Conservation (phyloP, 1,284 basidiomycete genomes). For the Cryptococcus depauperatus region DNA sequence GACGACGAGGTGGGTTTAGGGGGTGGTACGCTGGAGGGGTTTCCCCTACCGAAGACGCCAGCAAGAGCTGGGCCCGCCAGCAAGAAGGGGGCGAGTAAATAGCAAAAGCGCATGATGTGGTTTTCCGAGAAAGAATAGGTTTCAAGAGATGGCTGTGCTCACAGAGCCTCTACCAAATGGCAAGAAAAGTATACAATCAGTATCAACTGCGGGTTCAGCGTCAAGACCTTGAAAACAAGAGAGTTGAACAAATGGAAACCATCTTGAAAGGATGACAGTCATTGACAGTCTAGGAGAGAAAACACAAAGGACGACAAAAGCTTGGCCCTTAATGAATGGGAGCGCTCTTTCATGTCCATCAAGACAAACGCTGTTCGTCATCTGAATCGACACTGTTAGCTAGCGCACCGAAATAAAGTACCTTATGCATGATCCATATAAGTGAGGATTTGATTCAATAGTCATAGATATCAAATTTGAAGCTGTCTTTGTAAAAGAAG, state of each 20-base stretch:
- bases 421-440: too few species aligned
- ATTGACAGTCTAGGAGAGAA: background rate
- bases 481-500: too few species aligned
- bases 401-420: too few species aligned
- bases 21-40: slow-evolving; percentile 1
- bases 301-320: background rate
- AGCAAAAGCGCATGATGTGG: background rate
- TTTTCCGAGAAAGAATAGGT: background rate
- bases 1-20: background rate
- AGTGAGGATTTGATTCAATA: too few species aligned
- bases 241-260: background rate
- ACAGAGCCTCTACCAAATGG: background rate
- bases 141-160: background rate
- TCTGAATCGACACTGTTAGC: too few species aligned
- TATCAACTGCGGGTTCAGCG: too few species aligned
- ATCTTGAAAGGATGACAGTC: background rate
- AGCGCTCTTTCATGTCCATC: too few species aligned
- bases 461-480: too few species aligned
- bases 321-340: too few species aligned
- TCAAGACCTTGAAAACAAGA: too few species aligned
- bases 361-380: too few species aligned
- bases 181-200: too few species aligned
- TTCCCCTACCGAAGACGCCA: slow-evolving; percentile 6
- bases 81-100: slow-evolving; percentile 2
- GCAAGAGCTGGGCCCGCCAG: slow-evolving; percentile 1